Conservation (phyloP, 139 green algal species). For the Chlamydomonas applanata region DNA sequence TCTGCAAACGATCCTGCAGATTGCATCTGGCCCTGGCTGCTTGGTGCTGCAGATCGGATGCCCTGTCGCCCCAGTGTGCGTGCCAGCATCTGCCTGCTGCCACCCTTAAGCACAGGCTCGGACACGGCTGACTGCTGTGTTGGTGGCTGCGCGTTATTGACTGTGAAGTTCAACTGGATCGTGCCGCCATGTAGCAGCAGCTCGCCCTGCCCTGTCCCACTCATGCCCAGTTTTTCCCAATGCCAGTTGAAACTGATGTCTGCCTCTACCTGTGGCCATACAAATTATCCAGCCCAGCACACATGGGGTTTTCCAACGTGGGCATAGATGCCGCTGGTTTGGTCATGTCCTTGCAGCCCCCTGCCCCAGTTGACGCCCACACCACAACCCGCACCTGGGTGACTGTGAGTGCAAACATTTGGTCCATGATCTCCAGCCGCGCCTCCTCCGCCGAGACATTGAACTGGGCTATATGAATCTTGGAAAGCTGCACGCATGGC, state of each 20-base stretch:
- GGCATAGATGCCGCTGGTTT: too few relatives aligned
- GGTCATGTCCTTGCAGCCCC: too few relatives aligned
- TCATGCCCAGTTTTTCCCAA: constrained; percentile 35
- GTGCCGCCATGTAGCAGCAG: constrained; percentile 31
- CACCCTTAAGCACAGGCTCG: constrained; percentile 10
- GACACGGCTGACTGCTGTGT: constrained; percentile 25
- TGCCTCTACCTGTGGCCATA: constrained; percentile 9
- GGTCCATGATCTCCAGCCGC: not conserved
- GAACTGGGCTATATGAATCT: not conserved
- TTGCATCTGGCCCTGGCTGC: too few relatives aligned
- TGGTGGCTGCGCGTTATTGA: too few relatives aligned
- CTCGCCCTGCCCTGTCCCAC: constrained; percentile 34
- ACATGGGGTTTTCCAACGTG: too few relatives aligned
- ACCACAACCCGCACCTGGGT: not conserved
- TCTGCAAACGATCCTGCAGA: too few relatives aligned
- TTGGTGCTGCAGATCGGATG: too few relatives aligned
- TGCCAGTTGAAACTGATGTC: constrained; percentile 39
- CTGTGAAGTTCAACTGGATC: constrained; percentile 25
- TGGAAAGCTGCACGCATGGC: not conserved
- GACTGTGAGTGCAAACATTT: not conserved
- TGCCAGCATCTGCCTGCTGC: not conserved
- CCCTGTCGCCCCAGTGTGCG: too few relatives aligned
- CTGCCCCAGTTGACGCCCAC: too few relatives aligned
- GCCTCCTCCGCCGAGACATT: constrained; percentile 4
- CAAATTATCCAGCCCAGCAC: not conserved